Conservation (phyloP, 164 flowering plant species). For the Warburgia ugandensis region DNA sequence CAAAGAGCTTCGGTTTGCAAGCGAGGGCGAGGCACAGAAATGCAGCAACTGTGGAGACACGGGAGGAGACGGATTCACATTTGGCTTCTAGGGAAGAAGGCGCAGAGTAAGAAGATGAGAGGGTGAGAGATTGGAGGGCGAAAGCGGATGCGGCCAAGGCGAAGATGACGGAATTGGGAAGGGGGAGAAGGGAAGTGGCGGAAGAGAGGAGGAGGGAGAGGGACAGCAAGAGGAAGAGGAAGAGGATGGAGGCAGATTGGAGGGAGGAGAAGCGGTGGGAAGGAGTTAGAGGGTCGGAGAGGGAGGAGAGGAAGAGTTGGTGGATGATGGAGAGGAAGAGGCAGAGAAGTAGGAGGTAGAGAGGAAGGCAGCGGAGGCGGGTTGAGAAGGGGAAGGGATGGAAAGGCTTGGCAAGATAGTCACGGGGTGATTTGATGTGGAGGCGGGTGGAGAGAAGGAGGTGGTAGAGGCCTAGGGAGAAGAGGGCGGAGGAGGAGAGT, state of each 20-base stretch:
- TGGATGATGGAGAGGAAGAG: constrained; percentile 50
- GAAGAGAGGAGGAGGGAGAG: constrained; percentile 36
- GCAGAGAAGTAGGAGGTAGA: constrained; percentile 44
- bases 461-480: constrained; percentile 68
- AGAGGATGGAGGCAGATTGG: constrained; percentile 54
- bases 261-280: constrained; percentile 79
- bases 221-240: constrained; percentile 68
- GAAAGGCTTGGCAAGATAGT: constrained; percentile 54
- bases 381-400: constrained; percentile 41
- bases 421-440: constrained; percentile 54
- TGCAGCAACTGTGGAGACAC: constrained; percentile 43
- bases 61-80: constrained; percentile 51
- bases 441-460: constrained; percentile 44
- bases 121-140: constrained; percentile 46
- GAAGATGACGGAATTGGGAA: constrained; percentile 56
- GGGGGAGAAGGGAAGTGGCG: constrained; percentile 46
- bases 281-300: constrained; percentile 80
- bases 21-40: constrained; percentile 49
- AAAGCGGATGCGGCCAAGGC: constrained; percentile 45
- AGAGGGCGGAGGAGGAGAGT: constrained; percentile 41
- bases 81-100: constrained; percentile 66
- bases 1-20: constrained; percentile 41
- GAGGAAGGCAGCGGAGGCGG: constrained; percentile 40
- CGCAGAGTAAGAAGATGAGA: too few relatives aligned
- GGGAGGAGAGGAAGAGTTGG: constrained; percentile 42